phyloP scores from a whole-genome alignment of 2,329 filamentous ascomycete species.

The Apiospora koreana region DNA sequence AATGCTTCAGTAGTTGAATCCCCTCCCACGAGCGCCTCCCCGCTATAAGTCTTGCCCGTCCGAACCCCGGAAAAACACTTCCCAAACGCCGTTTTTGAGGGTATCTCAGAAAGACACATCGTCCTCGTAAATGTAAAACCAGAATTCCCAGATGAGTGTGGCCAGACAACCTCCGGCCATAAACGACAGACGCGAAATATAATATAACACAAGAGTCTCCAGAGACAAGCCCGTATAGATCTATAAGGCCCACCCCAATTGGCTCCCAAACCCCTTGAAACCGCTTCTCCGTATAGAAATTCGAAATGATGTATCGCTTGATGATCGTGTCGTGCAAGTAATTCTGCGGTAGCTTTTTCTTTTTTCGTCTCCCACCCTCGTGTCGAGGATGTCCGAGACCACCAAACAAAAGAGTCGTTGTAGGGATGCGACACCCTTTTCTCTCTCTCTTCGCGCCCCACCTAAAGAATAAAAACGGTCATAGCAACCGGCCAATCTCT shows the following conservation, averaged over 20 bases:
- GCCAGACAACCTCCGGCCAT: neutral
- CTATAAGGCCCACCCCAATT: conserved; percentile 1
- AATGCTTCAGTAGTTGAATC: conserved; percentile 12
- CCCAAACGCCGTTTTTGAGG: conserved; percentile 17
- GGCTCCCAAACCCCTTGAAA: neutral
- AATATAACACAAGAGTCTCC: conserved; percentile 4
- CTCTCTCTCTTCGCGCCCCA: neutral
- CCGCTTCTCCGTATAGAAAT: neutral
- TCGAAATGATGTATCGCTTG: neutral
- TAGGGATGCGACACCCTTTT: neutral
- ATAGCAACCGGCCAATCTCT: neutral
- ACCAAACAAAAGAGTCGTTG: neutral
- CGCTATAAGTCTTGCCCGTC: conserved; percentile 4
- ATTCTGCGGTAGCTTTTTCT: neutral
- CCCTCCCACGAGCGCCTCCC: conserved; percentile 1
- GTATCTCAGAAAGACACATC: conserved; percentile 15
- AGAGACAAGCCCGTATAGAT: conserved; percentile 5
- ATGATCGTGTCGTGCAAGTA: conserved; percentile 1
- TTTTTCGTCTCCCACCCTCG: neutral
- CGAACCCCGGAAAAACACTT: neutral
- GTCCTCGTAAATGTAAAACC: conserved; percentile 9
- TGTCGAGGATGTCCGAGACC: neutral
- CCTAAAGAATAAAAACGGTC: neutral
- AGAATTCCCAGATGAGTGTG: conserved; percentile 3
- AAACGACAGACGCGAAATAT: conserved; percentile 9